A percentile compares a stretch with the other conserved stretches of the same genome.
Evolutionary conservation across 2,329 filamentous ascomycete species (phyloP).

Genomic region (Cercospora zeina): DNA sequence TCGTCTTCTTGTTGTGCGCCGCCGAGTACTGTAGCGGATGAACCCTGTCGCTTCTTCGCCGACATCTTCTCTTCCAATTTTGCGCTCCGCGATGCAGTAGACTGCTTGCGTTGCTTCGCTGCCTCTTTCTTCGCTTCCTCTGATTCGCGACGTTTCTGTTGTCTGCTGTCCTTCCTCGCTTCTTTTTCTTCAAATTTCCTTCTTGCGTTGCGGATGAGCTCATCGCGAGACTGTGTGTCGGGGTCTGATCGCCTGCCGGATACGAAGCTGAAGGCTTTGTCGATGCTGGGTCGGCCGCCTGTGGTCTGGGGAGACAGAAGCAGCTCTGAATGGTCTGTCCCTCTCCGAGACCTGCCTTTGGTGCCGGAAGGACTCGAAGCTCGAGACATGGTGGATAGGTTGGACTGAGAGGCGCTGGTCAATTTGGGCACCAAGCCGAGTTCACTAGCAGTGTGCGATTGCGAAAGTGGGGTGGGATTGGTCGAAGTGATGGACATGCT

Average conservation of each 20-base stretch:
- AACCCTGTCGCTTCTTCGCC: constrained; percentile 27
- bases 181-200: constrained; percentile 61
- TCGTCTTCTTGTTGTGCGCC: constrained; percentile 24
- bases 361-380: constrained; percentile 39
- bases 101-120: constrained; percentile 45
- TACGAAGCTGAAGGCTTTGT: constrained; percentile 56
- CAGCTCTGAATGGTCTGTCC: constrained; percentile 52
- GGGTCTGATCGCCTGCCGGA: constrained; percentile 44
- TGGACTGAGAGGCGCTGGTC: constrained; percentile 55
- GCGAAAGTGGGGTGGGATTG: constrained; percentile 37
- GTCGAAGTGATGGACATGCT: constrained; percentile 49
- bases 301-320: constrained; percentile 48
- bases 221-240: constrained; percentile 57
- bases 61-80: constrained; percentile 26
- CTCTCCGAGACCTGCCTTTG: constrained; percentile 48
- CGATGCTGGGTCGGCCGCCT: constrained; percentile 56
- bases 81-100: constrained; percentile 41
- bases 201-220: constrained; percentile 57
- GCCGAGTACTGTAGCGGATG: constrained; percentile 21
- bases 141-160: constrained; percentile 45
- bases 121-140: constrained; percentile 52
- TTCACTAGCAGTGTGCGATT: constrained; percentile 40
- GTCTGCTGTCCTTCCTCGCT: constrained; percentile 57
- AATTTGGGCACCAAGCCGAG: constrained; percentile 50
- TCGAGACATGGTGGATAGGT: constrained; percentile 50